Base-by-base conservation (phyloP, 257 asterid species). In the Echium plantagineum region DNA sequence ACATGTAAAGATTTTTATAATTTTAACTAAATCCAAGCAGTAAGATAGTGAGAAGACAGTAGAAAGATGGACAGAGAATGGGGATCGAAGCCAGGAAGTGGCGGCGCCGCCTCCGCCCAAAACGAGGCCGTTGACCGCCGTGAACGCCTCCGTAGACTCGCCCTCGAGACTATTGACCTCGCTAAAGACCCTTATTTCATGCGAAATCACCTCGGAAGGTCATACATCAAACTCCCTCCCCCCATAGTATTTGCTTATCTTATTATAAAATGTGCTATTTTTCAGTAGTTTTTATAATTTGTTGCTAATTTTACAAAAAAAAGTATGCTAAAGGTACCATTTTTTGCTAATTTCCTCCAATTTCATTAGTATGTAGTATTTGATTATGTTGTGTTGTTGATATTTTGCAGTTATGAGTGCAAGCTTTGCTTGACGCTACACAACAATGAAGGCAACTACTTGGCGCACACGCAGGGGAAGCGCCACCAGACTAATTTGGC, bases 81-180 rank as follows among this genome's bases (percentile, higher is more conserved):
- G 97, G 99, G 99, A 42, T 89, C 99, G 56, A 93, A 93, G 82
- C 99, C 99, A 28, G 99, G 99, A 20, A 77, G 99, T 74, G 97
- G 99, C 32, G 99, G 99, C 66, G 96, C 99, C 6, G 99, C 97
- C 70, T 66, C 99, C 74, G 85, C 95, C 58, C 99, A 93, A 66
- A 93, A 93, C 61, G 99, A 93, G 69, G 99, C 99, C 42, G 85
- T 86, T 49, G 96, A 93, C 78, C 97, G 99, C 61, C 96, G 97
- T 9, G 99, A 93, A 74, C 90, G 99, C 67, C 74, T 93, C 71
- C 86, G 96, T 9, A 70, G 97, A 28, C 83, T 93, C 15, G 99
- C 99, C 20, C 81, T 93, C 0, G 99, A 93, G 66, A 93, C 99
- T 4, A 93, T 89, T 53, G 99, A 93, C 74, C 77, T 93, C 49